Evolutionary conservation across 805 yeast species (phyloP), one percentile per base, ranked within the genome.

Genomic region (Zygosaccharomyces rouxii): DNA sequence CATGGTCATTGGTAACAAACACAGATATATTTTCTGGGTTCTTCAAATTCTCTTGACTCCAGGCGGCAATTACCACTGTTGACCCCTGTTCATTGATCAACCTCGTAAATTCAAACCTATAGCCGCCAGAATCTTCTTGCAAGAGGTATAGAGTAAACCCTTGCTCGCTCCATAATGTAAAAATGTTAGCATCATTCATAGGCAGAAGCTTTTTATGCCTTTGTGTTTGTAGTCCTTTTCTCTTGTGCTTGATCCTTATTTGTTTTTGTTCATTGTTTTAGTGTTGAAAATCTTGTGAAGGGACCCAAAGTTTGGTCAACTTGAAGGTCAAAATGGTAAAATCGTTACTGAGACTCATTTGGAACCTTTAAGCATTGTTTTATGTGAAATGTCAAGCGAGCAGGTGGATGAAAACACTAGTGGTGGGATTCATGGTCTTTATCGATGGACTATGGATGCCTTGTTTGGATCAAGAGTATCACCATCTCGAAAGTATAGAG

Each of bases 401-500:
- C 48, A 46, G 25, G 40, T 51, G 25, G 52, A 45, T 22, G 52
- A 51, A 10, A 47, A 48, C 25, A 51, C 52, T 19, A 41, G 43
- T 21, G 47, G 51, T 6, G 52, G 51, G 7, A 48, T 46, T 16
- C 50, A 46, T n/a, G 60, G 59, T 5, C 51, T 58, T 6, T 57
- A 50, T 47, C 55, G 51, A 39, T 66, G 70, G 70, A 60, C 67
- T 1, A 55, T 57, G 43, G 70, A 66, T 50, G 68, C 70, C 2
- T 39, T 65, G 22, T 63, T 65, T 51, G 63, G 64, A 6, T 50
- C 62, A 18, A 42, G 52, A 18, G 45, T 55, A 13, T 61, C 67
- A 3, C 69, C 69, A 19, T 60, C 63, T 2, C 55, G 57, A 40
- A 62, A 61, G 45, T 64, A 60, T 42, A 56, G 50, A 35, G 59